Conservation (phyloP, 192 early-diverging fungal genomes). For the Glomus cerebriforme region DNA sequence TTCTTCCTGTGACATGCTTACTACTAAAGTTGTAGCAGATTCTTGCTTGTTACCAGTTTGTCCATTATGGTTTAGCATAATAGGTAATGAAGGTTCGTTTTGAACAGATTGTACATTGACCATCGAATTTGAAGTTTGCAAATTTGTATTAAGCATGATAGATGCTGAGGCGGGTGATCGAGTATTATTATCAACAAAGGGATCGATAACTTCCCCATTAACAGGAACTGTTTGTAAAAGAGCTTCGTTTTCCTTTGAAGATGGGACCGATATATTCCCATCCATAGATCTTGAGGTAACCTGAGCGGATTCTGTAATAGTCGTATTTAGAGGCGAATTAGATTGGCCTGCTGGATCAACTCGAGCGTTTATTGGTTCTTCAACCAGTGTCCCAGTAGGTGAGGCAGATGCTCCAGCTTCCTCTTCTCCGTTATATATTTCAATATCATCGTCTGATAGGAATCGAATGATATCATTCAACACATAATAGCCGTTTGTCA, state of each 20-base stretch:
- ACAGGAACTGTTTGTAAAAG: background rate
- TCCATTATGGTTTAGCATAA: background rate
- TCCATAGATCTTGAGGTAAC: background rate
- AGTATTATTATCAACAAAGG: background rate
- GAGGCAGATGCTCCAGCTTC: constrained; percentile 7
- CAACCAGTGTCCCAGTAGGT: constrained; percentile 17
- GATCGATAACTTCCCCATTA: background rate
- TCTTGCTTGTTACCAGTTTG: background rate
- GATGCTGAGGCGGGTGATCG: background rate
- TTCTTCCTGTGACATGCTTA: background rate
- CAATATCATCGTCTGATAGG: constrained; percentile 77
- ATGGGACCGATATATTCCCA: background rate
- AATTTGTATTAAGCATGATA: background rate
- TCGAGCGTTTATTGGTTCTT: constrained; percentile 21
- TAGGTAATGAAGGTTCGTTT: background rate
- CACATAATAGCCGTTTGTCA: constrained; percentile 89
- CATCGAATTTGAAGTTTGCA: background rate
- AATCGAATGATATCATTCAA: constrained; percentile 95
- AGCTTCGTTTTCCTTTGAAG: background rate
- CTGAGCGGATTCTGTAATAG: background rate
- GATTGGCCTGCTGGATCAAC: background rate
- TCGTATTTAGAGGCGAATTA: background rate
- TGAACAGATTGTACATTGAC: background rate
- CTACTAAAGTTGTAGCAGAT: constrained; percentile 1
- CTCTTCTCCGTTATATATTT: constrained; percentile 50